phyloP scores from a whole-genome alignment of 805 yeast species.

The Candida sonorensis region DNA sequence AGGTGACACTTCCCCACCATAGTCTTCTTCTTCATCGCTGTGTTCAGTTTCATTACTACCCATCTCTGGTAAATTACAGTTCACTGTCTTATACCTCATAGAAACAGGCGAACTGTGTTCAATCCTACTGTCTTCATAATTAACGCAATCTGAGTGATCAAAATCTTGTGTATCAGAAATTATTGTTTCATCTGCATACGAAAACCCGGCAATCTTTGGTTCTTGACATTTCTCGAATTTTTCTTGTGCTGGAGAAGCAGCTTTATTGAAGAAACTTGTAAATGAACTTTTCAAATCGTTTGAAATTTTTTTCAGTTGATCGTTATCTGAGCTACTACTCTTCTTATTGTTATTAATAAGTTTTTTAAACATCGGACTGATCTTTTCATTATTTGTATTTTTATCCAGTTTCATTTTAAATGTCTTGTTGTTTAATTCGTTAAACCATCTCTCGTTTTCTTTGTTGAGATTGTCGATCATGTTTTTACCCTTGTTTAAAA shows the following conservation, averaged over 20 bases:
- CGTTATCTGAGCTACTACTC: background rate
- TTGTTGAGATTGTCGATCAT: slow-evolving; percentile 20
- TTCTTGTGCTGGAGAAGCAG: too few relatives aligned
- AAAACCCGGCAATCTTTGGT: too few relatives aligned
- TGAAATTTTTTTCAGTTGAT: slow-evolving; percentile 2
- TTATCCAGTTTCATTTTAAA: slow-evolving; percentile 7
- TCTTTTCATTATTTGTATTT: background rate
- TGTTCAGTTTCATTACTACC: slow-evolving; percentile 6
- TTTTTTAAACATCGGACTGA: slow-evolving; percentile 6
- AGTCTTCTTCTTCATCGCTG: slow-evolving; percentile 13
- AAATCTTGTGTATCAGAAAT: slow-evolving; percentile 3
- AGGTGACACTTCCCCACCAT: slow-evolving; percentile 19
- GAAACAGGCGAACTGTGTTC: too few relatives aligned
- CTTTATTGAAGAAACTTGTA: slow-evolving; percentile 7
- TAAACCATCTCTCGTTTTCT: slow-evolving; percentile 21
- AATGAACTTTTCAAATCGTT: slow-evolving; percentile 4
- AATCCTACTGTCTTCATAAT: slow-evolving; percentile 16
- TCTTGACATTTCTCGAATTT: too few relatives aligned
- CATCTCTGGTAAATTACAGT: slow-evolving; percentile 1
- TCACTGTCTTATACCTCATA: too few relatives aligned
- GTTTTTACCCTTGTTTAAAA: slow-evolving; percentile 19
- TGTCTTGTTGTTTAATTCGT: slow-evolving; percentile 10
- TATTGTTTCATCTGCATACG: slow-evolving; percentile 1
- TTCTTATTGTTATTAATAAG: too few relatives aligned
- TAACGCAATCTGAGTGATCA: slow-evolving; percentile 18